Evolutionary conservation across 768 basidiomycete species (phyloP), one percentile per base, ranked within the genome.

Genomic region (Stropharia rugosoannulata): DNA sequence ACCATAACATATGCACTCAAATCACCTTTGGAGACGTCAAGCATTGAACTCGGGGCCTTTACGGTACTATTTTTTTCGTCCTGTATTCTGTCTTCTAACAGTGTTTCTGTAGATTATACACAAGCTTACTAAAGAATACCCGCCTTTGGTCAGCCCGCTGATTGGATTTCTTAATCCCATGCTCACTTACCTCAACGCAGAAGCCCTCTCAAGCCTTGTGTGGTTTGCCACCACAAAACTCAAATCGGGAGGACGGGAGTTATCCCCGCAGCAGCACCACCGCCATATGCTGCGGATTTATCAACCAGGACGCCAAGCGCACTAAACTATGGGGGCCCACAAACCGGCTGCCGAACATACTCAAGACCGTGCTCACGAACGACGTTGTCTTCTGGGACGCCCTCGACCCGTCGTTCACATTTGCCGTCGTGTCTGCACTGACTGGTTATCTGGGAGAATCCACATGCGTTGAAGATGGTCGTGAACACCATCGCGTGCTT

Each of bases 81-180:
- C 10, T 4, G n/a, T 6, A 43, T 19, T 45, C 12, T 22, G 15
- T 10, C 15, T 27, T 12, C 40, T 41, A 13, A 22, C 9, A n/a
- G n/a, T n/a, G n/a, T 39, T 15, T 1, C 38, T 37, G 7, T 44
- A 79, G 78, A 70, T 73, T 18, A 61, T 75, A 22, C 65, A 67
- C 45, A 64, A 64, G 35, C 64, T 79, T 11, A 54, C 81, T 7
- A 60, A 69, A 32, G 59, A 63, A 38, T 77, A 82, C 41, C 80
- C 82, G 0, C 62, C 76, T 4, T 85, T 88, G 58, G 61, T 82
- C 7, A 68, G 74, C 0, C 74, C 78, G 13, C 78, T 88, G 42
- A 66, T 72, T 7, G 72, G 74, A 18, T 70, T 88, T 10, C 69
- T 89, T 3, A 77, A 81, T 1, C 51, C 62, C 38, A 60, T 73